Evolutionary conservation across 495 filamentous ascomycete genomes (phyloP).

Genomic region (Aspergillus cavernicola): DNA sequence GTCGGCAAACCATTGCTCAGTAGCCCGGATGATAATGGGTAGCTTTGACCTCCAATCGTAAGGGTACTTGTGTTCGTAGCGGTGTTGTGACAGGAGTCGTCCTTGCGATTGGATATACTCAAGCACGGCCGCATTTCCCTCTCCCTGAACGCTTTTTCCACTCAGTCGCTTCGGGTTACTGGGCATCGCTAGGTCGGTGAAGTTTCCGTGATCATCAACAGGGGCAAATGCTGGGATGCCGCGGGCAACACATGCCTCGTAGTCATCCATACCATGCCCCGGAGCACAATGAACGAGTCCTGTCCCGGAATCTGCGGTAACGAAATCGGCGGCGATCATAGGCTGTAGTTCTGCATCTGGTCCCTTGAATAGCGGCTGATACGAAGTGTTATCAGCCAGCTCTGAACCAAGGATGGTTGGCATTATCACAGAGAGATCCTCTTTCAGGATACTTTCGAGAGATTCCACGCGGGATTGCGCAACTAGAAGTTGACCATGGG

Average conservation of each 20-base stretch:
- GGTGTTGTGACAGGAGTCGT: conserved; percentile 61
- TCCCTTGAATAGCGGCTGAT: conserved; percentile 62
- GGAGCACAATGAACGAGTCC: conserved; percentile 92
- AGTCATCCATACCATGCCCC: conserved; percentile 96
- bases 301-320: conserved; percentile 80
- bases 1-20: conserved; percentile 96
- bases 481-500: conserved; percentile 56
- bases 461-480: conserved; percentile 62
- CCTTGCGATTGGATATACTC: conserved; percentile 51
- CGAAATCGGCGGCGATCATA: conserved; percentile 79
- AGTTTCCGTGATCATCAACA: conserved; percentile 74
- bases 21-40: conserved; percentile 86
- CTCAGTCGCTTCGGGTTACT: conserved; percentile 54
- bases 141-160: conserved; percentile 59
- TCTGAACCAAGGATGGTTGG: conserved; percentile 60
- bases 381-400: conserved; percentile 57
- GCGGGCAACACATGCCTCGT: conserved; percentile 66
- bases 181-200: conserved; percentile 72
- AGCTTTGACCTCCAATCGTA: conserved; percentile 96
- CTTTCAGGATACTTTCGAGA: conserved; percentile 41
- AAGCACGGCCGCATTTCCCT: conserved; percentile 66
- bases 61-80: conserved; percentile 86
- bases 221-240: conserved; percentile 72
- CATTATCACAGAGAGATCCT: conserved; percentile 47
- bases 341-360: conserved; percentile 52